Conservation (phyloP, 352 stramenopile genomes). For the Globisporangium megalacanthum region DNA sequence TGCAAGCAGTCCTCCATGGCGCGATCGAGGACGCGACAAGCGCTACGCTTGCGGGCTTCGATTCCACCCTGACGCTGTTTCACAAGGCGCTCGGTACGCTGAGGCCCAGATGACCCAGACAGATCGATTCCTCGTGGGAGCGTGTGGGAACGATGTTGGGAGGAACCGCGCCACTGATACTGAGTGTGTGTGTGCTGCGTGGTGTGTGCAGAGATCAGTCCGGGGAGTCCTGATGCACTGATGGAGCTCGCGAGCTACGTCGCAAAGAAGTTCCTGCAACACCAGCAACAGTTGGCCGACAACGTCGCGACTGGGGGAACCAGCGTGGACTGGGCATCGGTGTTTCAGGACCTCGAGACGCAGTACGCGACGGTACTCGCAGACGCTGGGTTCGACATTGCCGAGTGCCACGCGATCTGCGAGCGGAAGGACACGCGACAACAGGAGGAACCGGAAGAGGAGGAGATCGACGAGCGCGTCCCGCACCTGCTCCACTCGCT, state of each 20-base stretch:
- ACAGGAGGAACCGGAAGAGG: slow-evolving; percentile 51
- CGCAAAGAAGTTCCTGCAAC: slow-evolving; percentile 31
- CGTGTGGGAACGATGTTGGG: not conserved
- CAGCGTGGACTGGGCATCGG: slow-evolving; percentile 26
- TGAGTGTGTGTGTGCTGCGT: not conserved
- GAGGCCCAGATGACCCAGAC: too few species aligned
- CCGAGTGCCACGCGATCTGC: slow-evolving; percentile 63
- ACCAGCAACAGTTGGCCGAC: not conserved
- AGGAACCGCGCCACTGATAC: too few species aligned
- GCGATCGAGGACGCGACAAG: slow-evolving; percentile 29
- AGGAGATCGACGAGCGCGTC: slow-evolving; percentile 57
- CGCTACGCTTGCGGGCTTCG: slow-evolving; percentile 23
- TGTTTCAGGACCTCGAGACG: slow-evolving; percentile 39
- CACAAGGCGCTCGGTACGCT: slow-evolving; percentile 38
- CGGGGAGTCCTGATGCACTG: slow-evolving; percentile 52
- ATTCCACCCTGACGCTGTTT: slow-evolving; percentile 51
- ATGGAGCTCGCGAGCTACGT: slow-evolving; percentile 77
- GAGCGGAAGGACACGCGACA: slow-evolving; percentile 53
- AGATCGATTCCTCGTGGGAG: not conserved
- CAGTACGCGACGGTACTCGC: slow-evolving; percentile 34
- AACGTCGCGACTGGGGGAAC: not conserved
- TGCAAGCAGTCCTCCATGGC: slow-evolving; percentile 60
- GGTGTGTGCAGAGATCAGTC: slow-evolving; percentile 23
- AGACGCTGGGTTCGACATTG: slow-evolving; percentile 41
- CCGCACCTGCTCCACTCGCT: slow-evolving; percentile 64